Evolutionary conservation across 352 stramenopile genomes (phyloP).

Genomic region (Globisporangium spiculum): DNA sequence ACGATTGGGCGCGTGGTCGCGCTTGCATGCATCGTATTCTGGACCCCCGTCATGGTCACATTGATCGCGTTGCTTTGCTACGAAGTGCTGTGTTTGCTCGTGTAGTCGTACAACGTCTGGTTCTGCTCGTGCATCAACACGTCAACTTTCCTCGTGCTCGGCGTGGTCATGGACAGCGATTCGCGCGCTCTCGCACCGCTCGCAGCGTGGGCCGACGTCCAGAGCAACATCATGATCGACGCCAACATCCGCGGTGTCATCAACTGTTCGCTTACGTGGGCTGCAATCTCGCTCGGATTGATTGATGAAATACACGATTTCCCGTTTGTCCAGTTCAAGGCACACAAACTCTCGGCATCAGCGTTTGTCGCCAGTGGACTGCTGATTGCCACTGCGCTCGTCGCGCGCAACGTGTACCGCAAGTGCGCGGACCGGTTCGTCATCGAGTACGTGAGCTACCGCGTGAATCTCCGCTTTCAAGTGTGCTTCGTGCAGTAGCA

Average conservation of each 20-base stretch:
- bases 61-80: not conserved
- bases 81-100: not conserved
- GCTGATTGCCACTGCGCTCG: slow-evolving; percentile 5
- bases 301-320: slow-evolving; percentile 4
- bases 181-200: not conserved
- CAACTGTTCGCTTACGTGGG: not conserved
- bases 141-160: not conserved
- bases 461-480: not conserved
- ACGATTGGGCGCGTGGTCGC: not conserved
- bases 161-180: not conserved
- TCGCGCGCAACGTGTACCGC: slow-evolving; percentile 13
- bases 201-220: not conserved
- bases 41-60: not conserved
- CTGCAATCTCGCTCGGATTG: not conserved
- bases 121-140: slow-evolving; percentile 10
- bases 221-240: slow-evolving; percentile 13
- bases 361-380: slow-evolving; percentile 13
- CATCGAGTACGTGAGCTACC: slow-evolving; percentile 13
- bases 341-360: not conserved
- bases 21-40: not conserved
- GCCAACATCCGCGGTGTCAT: slow-evolving; percentile 4
- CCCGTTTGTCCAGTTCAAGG: not conserved
- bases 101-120: slow-evolving; percentile 7
- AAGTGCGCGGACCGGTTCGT: not conserved
- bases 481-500: not conserved